Conservation (phyloP, 352 stramenopile genomes). For the Phytophthora citricola region DNA sequence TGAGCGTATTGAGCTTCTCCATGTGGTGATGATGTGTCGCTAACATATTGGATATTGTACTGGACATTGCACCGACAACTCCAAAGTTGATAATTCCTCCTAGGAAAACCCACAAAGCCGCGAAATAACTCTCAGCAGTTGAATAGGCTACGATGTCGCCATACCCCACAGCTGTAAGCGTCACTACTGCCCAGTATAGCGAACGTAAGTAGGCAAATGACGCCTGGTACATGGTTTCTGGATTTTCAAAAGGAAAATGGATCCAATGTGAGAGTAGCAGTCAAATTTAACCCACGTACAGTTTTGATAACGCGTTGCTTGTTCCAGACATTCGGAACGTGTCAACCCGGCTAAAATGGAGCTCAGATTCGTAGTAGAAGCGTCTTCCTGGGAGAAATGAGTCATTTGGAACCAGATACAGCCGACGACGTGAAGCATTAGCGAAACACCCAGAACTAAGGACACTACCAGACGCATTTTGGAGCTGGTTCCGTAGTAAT, state of each 20-base stretch:
- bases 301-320: conserved; percentile 53
- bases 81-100: conserved; percentile 81
- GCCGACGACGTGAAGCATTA: conserved; percentile 58
- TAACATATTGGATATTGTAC: conserved; percentile 69
- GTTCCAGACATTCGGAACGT: conserved; percentile 44
- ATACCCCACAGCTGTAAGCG: conserved; percentile 74
- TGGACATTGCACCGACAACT: conserved; percentile 77
- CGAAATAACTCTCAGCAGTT: conserved; percentile 68
- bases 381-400: neutral
- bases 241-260: conserved; percentile 37
- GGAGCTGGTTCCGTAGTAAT: conserved; percentile 66
- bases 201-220: conserved; percentile 73
- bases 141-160: conserved; percentile 43
- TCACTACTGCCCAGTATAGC: conserved; percentile 75
- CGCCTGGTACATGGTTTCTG: conserved; percentile 44
- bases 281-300: conserved; percentile 80
- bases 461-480: conserved; percentile 48
- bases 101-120: conserved; percentile 67
- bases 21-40: conserved; percentile 61
- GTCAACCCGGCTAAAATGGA: conserved; percentile 26
- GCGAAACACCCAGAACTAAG: conserved; percentile 56
- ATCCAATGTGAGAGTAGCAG: conserved; percentile 59
- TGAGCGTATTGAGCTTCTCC: conserved; percentile 68
- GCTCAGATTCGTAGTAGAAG: too few relatives aligned
- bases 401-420: conserved; percentile 72